Evolutionary conservation across 2,329 filamentous ascomycete species (phyloP).

Genomic region (Magnaporthales sp.): DNA sequence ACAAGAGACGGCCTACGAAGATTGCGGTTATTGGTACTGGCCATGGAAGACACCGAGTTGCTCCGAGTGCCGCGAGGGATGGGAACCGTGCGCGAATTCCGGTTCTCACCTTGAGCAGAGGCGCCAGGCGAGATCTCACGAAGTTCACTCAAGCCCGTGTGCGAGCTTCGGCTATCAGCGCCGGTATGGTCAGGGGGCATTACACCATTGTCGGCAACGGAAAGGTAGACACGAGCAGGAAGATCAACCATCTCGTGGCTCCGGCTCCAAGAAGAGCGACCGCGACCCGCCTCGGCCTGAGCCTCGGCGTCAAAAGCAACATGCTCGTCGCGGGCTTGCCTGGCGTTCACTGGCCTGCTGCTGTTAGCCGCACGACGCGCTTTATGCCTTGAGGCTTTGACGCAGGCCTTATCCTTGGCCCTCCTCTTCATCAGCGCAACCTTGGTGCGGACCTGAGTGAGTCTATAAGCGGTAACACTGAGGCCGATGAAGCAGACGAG

Average conservation of each 20-base stretch:
- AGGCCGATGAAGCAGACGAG: not conserved
- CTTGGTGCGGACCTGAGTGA: not conserved
- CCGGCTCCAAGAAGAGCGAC: not conserved
- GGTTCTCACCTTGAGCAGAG: not conserved
- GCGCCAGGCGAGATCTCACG: not conserved
- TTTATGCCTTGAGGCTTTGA: slow-evolving; percentile 10
- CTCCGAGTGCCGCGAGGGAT: not conserved
- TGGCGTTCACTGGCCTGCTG: not conserved
- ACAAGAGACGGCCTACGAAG: not conserved
- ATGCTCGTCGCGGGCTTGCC: not conserved
- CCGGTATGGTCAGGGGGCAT: not conserved
- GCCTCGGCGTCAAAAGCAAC: not conserved
- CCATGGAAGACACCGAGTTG: not conserved
- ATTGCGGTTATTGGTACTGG: not conserved
- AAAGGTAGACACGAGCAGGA: too few species aligned
- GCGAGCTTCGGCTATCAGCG: not conserved
- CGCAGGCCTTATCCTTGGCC: not conserved
- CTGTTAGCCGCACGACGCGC: not conserved
- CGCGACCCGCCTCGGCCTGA: not conserved
- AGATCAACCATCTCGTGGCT: not conserved
- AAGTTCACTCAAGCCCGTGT: not conserved
- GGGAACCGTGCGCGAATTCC: not conserved
- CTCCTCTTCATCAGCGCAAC: not conserved
- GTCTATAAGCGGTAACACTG: not conserved
- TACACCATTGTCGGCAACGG: too few species aligned